Evolutionary conservation across 1,284 basidiomycete species (phyloP), one percentile per base, ranked within the genome.

Genomic region (Xerocomus nothofagi): DNA sequence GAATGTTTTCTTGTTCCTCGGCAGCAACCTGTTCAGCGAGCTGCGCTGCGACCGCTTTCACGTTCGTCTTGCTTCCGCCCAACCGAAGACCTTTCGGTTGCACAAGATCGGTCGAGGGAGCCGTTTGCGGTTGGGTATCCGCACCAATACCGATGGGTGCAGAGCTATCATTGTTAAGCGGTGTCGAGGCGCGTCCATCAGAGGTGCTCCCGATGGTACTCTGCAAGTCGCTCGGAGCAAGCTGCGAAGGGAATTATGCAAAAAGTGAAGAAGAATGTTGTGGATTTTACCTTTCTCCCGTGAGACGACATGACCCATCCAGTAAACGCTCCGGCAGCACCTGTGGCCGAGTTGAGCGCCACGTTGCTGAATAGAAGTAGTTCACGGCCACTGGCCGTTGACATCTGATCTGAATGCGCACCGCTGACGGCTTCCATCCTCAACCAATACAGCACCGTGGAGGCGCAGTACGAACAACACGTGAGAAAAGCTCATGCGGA

Each of bases 261-360:
- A 39, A 14, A 37, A 9, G 26, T 10, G 10, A 31, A 15, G 4
- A 12, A 4, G 4, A 12, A 7, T 30, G 10, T 11, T 3, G 3
- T 21, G 4, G 6, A 42, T 34, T 60, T 38, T 53, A 86, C 86
- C 75, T 85, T 89, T 70, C 84, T 91, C 29, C 87, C 82, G 1
- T 97, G 64, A 0, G 89, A 92, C 5, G 91, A 88, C 51, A 96
- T 92, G 0, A 94, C 94, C 95, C 94, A 97, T 6, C 93, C 91
- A 10, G 94, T 94, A 7, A 98, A 73, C 14, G 87, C 88, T 12
- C 91, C 88, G 15, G 94, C 94, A 1, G 93, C 93, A 0, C 92
- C 93, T 0, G 93, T 85, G 0, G 94, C 92, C 15, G 84, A 86
- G 58, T 86, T 91, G 12, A 92, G 7, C 38, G 23, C 0, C 21